Conservation (phyloP, 805 yeast genomes). For the Candida lessepsii region DNA sequence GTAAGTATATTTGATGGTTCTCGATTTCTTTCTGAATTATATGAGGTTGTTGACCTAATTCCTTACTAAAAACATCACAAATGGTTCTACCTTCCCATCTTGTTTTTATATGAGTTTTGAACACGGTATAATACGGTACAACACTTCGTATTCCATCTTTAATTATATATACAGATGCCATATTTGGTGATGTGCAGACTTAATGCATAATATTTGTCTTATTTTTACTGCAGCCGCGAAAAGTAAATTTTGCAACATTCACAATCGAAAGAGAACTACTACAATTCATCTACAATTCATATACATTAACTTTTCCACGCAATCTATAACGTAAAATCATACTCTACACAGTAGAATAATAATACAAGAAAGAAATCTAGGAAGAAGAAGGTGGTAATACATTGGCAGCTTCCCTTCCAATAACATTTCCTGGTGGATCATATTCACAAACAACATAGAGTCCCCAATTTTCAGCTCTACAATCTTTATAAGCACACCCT, state of each 20-base stretch:
- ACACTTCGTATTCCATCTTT: slow-evolving; percentile 37
- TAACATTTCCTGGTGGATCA: slow-evolving; percentile 70
- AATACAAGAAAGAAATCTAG: slow-evolving; percentile 18
- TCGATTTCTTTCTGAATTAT: slow-evolving; percentile 26
- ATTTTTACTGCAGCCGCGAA: no score
- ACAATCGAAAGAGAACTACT: background rate
- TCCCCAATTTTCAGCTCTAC: slow-evolving; percentile 45
- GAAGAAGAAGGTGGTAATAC: slow-evolving; percentile 19
- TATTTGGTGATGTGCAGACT: no score
- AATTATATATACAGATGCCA: slow-evolving; percentile 3
- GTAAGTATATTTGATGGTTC: slow-evolving; percentile 25
- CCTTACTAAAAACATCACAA: slow-evolving; percentile 28
- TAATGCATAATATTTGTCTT: no score
- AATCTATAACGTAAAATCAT: slow-evolving; percentile 25
- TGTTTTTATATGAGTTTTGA: slow-evolving; percentile 33
- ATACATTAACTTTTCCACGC: slow-evolving; percentile 28
- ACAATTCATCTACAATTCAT: slow-evolving; percentile 11
- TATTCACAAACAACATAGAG: slow-evolving; percentile 74
- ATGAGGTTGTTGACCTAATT: slow-evolving; percentile 31
- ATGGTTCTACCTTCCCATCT: slow-evolving; percentile 39
- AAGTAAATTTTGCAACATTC: no score
- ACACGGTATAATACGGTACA: slow-evolving; percentile 31
- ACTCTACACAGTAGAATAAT: slow-evolving; percentile 22
- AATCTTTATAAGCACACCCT: slow-evolving; percentile 74
- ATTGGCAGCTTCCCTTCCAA: slow-evolving; percentile 36